Conservation (phyloP, 164 flowering plant genomes). For the Stephania cephalantha region DNA sequence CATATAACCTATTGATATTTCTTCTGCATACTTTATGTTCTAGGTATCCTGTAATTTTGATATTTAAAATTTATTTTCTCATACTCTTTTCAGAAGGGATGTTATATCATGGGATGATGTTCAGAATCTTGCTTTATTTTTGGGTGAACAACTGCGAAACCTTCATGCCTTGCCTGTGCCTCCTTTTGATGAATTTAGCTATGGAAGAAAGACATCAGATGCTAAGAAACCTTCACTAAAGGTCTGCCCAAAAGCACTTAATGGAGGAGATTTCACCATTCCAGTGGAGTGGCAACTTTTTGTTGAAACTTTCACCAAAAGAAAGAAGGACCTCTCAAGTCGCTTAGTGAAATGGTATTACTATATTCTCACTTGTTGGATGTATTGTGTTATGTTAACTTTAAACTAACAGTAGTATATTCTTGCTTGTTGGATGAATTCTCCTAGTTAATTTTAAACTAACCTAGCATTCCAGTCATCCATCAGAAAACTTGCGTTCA, state of each 20-base stretch:
- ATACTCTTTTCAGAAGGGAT: constrained; percentile 59
- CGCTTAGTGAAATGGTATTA: constrained; percentile 72
- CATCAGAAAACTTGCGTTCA: neutral
- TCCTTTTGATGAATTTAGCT: constrained; percentile 18
- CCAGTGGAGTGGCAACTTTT: constrained; percentile 55
- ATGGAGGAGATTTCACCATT: constrained; percentile 13
- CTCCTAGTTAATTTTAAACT: too few species aligned
- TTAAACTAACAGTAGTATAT: neutral
- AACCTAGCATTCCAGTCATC: neutral
- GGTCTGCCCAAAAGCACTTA: constrained; percentile 19
- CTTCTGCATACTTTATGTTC: neutral
- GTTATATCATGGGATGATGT: constrained; percentile 46
- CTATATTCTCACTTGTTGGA: constrained; percentile 21
- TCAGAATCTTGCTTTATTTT: constrained; percentile 61
- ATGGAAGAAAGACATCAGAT: constrained; percentile 12
- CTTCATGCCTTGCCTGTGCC: constrained; percentile 77
- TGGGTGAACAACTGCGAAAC: constrained; percentile 73
- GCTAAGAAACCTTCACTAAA: constrained; percentile 11
- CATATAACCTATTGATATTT: neutral
- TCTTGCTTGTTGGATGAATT: neutral
- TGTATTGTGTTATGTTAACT: neutral
- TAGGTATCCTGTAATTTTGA: neutral
- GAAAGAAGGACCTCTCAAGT: constrained; percentile 39
- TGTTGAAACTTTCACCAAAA: constrained; percentile 39
- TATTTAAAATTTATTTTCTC: neutral